A percentile compares a stretch with the other conserved stretches of the same genome.
phyloP scores from a whole-genome alignment of 768 basidiomycete species.

The Gymnopilus junonius region DNA sequence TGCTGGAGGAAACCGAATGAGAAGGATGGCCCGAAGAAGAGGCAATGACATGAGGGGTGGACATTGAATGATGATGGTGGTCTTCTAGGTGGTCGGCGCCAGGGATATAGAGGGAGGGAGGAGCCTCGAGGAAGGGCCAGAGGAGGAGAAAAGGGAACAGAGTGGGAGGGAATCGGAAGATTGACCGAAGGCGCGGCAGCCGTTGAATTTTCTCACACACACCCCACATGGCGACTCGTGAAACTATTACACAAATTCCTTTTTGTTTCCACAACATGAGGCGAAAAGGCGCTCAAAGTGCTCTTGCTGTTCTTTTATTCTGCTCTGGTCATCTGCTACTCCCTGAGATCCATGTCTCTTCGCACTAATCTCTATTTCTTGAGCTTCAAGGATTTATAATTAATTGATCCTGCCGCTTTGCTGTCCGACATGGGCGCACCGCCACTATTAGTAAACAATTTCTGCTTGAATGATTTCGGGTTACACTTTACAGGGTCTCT shows the following conservation, averaged over 20 bases:
- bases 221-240: constrained; percentile 22
- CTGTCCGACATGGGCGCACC: neutral
- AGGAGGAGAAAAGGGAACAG: constrained; percentile 24
- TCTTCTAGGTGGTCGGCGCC: constrained; percentile 17
- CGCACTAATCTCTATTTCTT: neutral
- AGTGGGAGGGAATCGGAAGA: constrained; percentile 30
- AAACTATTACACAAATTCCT: neutral
- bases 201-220: constrained; percentile 31
- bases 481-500: neutral
- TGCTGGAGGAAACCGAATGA: constrained; percentile 64
- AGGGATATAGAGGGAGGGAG: constrained; percentile 21
- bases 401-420: neutral
- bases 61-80: constrained; percentile 48
- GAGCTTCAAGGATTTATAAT: neutral
- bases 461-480: too few relatives aligned
- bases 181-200: constrained; percentile 24
- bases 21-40: constrained; percentile 76
- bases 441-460: neutral
- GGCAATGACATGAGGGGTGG: constrained; percentile 84
- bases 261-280: constrained; percentile 5
- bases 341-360: neutral
- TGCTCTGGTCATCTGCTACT: neutral
- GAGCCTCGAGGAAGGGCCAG: constrained; percentile 23
- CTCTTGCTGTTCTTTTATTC: neutral
- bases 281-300: neutral